Evolutionary conservation across 345 rosid genomes (phyloP).

Genomic region (Melastoma malabathricum): DNA sequence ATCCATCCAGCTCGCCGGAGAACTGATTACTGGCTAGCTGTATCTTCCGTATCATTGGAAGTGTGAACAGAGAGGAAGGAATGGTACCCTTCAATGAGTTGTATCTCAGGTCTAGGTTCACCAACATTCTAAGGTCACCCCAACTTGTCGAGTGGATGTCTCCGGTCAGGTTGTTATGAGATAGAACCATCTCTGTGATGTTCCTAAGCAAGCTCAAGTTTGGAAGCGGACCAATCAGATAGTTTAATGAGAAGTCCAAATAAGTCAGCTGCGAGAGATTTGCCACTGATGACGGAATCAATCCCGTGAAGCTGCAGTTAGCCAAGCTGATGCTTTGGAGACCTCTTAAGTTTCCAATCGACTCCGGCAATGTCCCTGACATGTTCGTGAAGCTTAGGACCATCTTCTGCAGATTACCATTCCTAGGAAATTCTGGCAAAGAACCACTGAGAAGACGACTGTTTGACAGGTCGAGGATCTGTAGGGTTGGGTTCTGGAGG

Average conservation of each 20-base stretch:
- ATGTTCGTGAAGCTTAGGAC: conserved; percentile 13
- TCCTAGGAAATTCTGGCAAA: conserved; percentile 3
- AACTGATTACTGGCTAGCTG: conserved; percentile 17
- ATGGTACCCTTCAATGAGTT: conserved; percentile 24
- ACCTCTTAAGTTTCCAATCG: conserved; percentile 13
- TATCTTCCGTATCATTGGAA: conserved; percentile 9
- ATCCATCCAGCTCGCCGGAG: conserved; percentile 3
- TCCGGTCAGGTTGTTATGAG: conserved; percentile 15
- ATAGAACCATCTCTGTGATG: too few relatives aligned
- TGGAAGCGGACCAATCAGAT: too few relatives aligned
- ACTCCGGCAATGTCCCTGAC: conserved; percentile 20
- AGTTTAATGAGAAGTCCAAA: conserved; percentile 21
- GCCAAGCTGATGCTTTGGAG: conserved; percentile 10
- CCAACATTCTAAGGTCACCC: conserved; percentile 16
- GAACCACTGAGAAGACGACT: conserved; percentile 16
- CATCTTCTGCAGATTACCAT: conserved; percentile 13
- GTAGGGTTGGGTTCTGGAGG: conserved; percentile 12
- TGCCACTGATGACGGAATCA: conserved; percentile 14
- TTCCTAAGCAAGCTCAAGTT: too few relatives aligned
- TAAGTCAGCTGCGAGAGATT: conserved; percentile 14
- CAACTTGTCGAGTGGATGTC: conserved; percentile 11
- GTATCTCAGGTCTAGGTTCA: conserved; percentile 6
- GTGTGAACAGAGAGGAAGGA: conserved; percentile 9
- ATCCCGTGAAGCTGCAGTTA: conserved; percentile 12
- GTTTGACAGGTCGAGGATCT: conserved; percentile 13